Percentiles rank a stretch among this genome's conserved stretches.
Evolutionary conservation across 257 asterid species (phyloP).

Genomic region (Solanum infundibuliforme): DNA sequence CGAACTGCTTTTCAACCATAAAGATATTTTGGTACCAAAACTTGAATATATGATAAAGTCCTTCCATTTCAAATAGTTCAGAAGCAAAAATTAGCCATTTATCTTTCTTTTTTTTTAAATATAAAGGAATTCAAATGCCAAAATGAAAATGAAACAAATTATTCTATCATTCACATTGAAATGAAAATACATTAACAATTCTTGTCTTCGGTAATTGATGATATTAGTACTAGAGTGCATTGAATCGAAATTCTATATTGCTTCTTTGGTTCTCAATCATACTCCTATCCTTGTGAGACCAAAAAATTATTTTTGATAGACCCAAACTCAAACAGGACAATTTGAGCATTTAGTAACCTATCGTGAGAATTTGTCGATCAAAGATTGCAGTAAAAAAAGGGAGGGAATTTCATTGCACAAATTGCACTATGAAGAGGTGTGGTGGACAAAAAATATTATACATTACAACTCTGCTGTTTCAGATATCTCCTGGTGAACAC

Average conservation of each 20-base stretch:
- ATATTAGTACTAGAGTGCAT: neutral
- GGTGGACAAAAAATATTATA: conserved; percentile 13
- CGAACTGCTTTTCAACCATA: neutral
- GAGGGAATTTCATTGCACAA: neutral
- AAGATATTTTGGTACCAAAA: neutral
- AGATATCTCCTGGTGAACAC: conserved; percentile 20
- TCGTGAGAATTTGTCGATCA: neutral
- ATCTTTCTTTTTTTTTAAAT: neutral
- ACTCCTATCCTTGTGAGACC: neutral
- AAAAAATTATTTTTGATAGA: neutral
- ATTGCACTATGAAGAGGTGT: neutral
- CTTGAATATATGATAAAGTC: neutral
- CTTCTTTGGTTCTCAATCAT: neutral
- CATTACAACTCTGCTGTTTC: conserved; percentile 33
- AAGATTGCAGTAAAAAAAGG: neutral
- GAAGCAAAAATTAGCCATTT: neutral
- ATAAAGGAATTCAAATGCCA: neutral
- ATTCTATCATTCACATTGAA: neutral
- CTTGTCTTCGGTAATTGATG: neutral
- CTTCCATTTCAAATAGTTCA: neutral
- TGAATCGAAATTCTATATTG: neutral
- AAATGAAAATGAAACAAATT: neutral
- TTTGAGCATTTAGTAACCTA: neutral
- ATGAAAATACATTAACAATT: neutral
- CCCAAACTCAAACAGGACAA: neutral